phyloP scores from a whole-genome alignment of 2,329 filamentous ascomycete genomes.

The Tolypocladium ophioglossoides region DNA sequence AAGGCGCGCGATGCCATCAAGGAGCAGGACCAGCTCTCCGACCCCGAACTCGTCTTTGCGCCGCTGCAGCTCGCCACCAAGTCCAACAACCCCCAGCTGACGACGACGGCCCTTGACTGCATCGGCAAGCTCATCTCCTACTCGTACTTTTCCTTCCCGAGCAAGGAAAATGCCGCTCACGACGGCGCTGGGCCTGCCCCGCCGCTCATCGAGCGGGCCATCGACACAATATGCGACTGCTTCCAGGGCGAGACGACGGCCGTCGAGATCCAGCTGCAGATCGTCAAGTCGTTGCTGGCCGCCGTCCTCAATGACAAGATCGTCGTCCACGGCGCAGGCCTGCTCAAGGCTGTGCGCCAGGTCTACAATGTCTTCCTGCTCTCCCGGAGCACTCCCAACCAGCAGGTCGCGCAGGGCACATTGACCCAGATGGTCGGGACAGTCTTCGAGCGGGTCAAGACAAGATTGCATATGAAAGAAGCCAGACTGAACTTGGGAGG shows the following conservation, averaged over 20 bases:
- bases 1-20: conserved; percentile 80
- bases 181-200: conserved; percentile 32
- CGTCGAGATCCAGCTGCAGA: conserved; percentile 88
- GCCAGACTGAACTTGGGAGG: conserved; percentile 50
- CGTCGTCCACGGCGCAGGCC: conserved; percentile 89
- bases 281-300: conserved; percentile 91
- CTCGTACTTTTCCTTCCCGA: conserved; percentile 83
- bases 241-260: conserved; percentile 95
- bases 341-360: conserved; percentile 92
- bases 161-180: conserved; percentile 30
- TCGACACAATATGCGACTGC: conserved; percentile 98
- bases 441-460: conserved; percentile 91
- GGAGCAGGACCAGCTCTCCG: conserved; percentile 70
- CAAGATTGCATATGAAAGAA: conserved; percentile 78
- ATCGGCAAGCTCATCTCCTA: conserved; percentile 99
- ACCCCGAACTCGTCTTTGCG: conserved; percentile 85
- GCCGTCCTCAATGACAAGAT: conserved; percentile 98
- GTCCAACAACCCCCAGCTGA: conserved; percentile 72
- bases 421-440: conserved; percentile 98
- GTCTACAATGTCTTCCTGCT: conserved; percentile 99
- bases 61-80: conserved; percentile 85
- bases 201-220: conserved; percentile 90
- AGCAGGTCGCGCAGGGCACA: conserved; percentile 94
- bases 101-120: conserved; percentile 87
- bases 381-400: conserved; percentile 86